phyloP scores from a whole-genome alignment of 2,329 filamentous ascomycete species.

The Leptoxyphium fumago region DNA sequence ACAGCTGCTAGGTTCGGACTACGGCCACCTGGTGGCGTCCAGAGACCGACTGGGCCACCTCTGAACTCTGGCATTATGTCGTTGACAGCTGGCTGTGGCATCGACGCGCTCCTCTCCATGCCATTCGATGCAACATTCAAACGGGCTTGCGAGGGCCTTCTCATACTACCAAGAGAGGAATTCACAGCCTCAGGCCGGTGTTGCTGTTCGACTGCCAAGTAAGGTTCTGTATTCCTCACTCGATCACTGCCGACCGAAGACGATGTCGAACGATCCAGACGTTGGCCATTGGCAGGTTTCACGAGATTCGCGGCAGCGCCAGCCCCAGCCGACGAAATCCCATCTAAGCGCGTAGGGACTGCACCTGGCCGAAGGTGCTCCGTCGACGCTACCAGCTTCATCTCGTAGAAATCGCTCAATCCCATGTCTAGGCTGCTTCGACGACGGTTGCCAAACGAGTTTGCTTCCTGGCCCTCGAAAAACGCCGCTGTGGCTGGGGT shows the following conservation, averaged over 20 bases:
- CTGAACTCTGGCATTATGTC: conserved; percentile 6
- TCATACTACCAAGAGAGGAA: conserved; percentile 24
- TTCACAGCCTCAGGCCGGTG: conserved; percentile 20
- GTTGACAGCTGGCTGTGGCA: background rate
- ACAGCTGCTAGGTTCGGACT: conserved; percentile 9
- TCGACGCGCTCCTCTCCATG: background rate
- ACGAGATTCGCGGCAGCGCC: background rate
- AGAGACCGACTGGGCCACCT: conserved; percentile 18
- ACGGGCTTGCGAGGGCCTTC: conserved; percentile 21
- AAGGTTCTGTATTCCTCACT: background rate
- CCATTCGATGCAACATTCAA: conserved; percentile 7
- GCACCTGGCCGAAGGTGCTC: conserved; percentile 51
- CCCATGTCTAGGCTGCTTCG: conserved; percentile 28
- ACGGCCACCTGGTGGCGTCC: conserved; percentile 20
- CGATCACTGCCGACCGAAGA: background rate
- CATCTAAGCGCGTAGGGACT: conserved; percentile 18
- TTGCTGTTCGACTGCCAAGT: conserved; percentile 4
- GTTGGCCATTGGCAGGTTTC: background rate
- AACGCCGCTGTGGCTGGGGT: conserved; percentile 6
- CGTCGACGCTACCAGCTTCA: conserved; percentile 58
- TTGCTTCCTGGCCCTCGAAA: background rate
- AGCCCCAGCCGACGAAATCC: background rate
- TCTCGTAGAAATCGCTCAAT: conserved; percentile 50
- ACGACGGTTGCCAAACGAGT: conserved; percentile 17
- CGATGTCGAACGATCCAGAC: background rate